These are phyloP conservation scores for Phytophthora brassicae DNA, from an alignment of 352 stramenopile species.

Conservation along the genomic window DNA sequence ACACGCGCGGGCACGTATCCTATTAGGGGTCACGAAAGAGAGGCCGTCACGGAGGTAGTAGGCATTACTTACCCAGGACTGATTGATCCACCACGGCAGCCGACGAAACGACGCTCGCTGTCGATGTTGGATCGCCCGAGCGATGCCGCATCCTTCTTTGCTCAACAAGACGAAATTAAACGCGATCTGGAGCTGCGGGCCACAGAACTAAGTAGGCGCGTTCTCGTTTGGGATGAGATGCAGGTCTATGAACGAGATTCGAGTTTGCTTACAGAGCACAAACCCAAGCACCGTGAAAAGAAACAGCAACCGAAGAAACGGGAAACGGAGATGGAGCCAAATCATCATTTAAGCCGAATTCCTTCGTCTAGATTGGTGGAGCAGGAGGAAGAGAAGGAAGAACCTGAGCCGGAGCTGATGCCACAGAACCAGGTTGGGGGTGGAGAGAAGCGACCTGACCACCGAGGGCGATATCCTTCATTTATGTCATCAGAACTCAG, in stretches of 20 bases:
- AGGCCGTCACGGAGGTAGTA: slow-evolving; percentile 23
- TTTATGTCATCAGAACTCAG: slow-evolving; percentile 41
- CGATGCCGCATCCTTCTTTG: slow-evolving; percentile 29
- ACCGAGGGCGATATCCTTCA: slow-evolving; percentile 24
- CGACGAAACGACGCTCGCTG: slow-evolving; percentile 21
- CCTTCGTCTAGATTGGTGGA: slow-evolving; percentile 22
- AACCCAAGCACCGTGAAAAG: slow-evolving; percentile 9
- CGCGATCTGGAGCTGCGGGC: slow-evolving; percentile 31
- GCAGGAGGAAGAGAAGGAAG: slow-evolving; percentile 30
- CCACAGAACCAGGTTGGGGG: slow-evolving; percentile 11
- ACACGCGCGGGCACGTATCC: slow-evolving; percentile 22
- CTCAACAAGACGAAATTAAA: slow-evolving; percentile 38
- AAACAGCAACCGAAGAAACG: slow-evolving; percentile 16
- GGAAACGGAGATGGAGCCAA: slow-evolving; percentile 8
- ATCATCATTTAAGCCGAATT: slow-evolving; percentile 16
- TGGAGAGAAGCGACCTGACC: slow-evolving; percentile 17
- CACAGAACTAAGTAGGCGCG: slow-evolving; percentile 32
- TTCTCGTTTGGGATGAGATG: slow-evolving; percentile 39
- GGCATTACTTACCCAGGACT: slow-evolving; percentile 30
- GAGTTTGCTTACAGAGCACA: slow-evolving; percentile 12
- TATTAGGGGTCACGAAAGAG: slow-evolving; percentile 11
- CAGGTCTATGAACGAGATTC: slow-evolving; percentile 35
- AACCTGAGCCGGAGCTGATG: slow-evolving; percentile 21
- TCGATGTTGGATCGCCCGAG: slow-evolving; percentile 26
- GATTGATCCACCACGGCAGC: slow-evolving; percentile 7